Base-by-base conservation (phyloP, 2,329 filamentous ascomycete species). In the Elsinoe fawcettii region DNA sequence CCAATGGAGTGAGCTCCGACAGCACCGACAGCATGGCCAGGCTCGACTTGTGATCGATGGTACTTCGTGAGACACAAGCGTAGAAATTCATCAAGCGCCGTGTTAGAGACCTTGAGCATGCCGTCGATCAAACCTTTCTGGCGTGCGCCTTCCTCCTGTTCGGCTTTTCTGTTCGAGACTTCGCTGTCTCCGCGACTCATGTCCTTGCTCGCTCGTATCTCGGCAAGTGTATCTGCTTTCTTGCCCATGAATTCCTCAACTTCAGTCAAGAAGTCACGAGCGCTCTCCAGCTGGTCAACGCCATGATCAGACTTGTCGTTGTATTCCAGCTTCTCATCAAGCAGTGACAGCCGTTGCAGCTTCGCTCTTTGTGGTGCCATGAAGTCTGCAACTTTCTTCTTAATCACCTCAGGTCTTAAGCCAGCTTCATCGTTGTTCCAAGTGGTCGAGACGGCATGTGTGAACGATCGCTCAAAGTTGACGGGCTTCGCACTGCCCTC, bases 1-100 rank as follows among this genome's bases (percentile, higher is more conserved):
- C 93, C 93, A 65, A 99, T 99, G 1, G 92, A 97, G 71, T 99
- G 93, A 1, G 93, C 93, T 63, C 93, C 93, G 36, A 97, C 90
- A 14, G 93, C 93, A 61, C 93, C 93, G 0, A 99, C 93, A 4
- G 93, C 91, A 67, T 97, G 92, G 2, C 93, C 93, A 11, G 93
- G 91, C 69, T 99, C 91, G 18, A 95, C 88, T 63, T 90, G 88
- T 1, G 92, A 92, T 70, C 86, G 88, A 64, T 90, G 86, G 71
- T 96, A 96, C 71, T 97, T 97, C 64, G 84, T 82, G 51, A 97
- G 75, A 68, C 92, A 97, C 36, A 92, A 77, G 25, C 79, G 76
- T 64, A 99, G 84, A 71, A 97, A 99, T 1, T 80, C 76, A 43
- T 79, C 75, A 14, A 97, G 76, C 0, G 90, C 92, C 1, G 75